Base-by-base conservation (phyloP, 2,329 filamentous ascomycete species). In the Hypoxylon sp. region DNA sequence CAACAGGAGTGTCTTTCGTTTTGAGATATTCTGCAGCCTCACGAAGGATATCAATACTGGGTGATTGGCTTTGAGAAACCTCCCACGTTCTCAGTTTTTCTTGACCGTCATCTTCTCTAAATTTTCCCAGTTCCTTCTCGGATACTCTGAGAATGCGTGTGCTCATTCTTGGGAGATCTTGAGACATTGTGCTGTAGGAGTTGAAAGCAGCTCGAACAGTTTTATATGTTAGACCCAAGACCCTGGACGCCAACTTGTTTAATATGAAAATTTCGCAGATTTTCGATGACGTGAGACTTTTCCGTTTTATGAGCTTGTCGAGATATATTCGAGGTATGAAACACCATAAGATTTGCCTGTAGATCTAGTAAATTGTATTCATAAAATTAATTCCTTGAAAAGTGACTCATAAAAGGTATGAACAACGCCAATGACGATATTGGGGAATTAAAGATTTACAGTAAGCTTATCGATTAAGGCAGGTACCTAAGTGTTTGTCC, bases 1-100 rank as follows among this genome's bases (percentile, higher is more conserved):
- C 96, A 51, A 99, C 93, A 3, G 96, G 96, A 2, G 86, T 86
- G 76, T 93, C 86, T 56, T 86, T 89, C 17, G 84, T 84, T 56
- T 84, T 86, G 36, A 97, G 83, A 70, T 90, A 85, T 11, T 84
- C 77, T 2, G 92, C 93, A 0, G 93, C 93, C 60, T 89, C 82
- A 63, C 83, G 80, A 38, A 97, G 84, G 25, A 71, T 68, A 61
- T 69, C 59, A 52, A 75, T 61, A 64, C 68, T 71, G n/a, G 68
- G 53, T 17, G 71, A 74, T 25, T 71, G 43, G 46, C 38, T 59
- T 48, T 72, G 63, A 48, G 72, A 67, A 48, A 77, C 68, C 38
- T 76, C 72, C 77, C 77, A 79, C 45, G 55, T 63, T 50, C 69
- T 60, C 11, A 75, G 46, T 38, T 71, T 74, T 63, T 76, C 74